Base-by-base conservation (phyloP, 2,329 filamentous ascomycete species). In the Calonectria hawksworthii region DNA sequence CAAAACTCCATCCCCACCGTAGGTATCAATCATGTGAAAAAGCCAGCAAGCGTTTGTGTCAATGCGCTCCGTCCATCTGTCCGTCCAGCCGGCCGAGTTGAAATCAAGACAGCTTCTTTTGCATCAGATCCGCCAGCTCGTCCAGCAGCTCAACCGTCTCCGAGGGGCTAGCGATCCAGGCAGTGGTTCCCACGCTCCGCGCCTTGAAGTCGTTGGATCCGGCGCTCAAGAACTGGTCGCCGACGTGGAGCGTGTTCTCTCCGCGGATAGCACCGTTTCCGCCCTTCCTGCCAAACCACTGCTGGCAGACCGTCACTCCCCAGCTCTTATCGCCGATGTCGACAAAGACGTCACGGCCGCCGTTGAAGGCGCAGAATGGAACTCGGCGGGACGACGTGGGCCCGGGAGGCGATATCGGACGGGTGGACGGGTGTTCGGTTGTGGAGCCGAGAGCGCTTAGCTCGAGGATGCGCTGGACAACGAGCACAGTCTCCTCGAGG, bases 241-340 rank as follows among this genome's bases (percentile, higher is more conserved):
- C 97, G 6, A 99, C 95, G 86, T 99, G 97, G 73, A 99, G 88
- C 11, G 96, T 98, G 82, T 94, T 94, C 77, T 93, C 92, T 4
- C 93, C 94, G 65, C 90, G 89, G 79, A 98, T 92, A 9, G 81
- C 81, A 11, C 84, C 80, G 26, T 84, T 80, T 32, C 74, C 82
- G 21, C 80, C 79, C 63, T 79, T 82, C 67, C 83, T 92, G 28
- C 94, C 94, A 83, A 98, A 98, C 88, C 95, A 98, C 73, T 93
- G 91, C 87, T 99, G 97, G 83, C 96, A 98, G 5, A 96, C 95
- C 41, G 94, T 90, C 3, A 99, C 97, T 77, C 97, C 97, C 94
- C 96, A 98, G 68, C 94, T 96, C 87, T 99, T 99, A 87, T 99
- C 97, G 71, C 97, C 97, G 82, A 99, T 98, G 84, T 99, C 97